phyloP scores from a whole-genome alignment of 306 rosid species.

The Oemleria cerasiformis region DNA sequence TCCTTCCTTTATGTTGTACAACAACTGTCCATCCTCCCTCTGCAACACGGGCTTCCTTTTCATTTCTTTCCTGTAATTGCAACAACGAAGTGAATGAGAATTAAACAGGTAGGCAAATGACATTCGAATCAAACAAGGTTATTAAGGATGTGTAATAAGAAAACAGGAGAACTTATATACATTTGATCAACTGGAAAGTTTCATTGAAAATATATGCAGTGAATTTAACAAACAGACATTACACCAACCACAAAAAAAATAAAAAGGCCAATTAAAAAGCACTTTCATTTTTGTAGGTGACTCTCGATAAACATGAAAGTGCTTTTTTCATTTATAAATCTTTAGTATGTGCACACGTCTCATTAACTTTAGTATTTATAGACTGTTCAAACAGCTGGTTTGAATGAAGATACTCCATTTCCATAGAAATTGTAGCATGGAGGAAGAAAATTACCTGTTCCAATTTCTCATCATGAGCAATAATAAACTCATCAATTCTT shows the following conservation, averaged over 20 bases:
- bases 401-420: neutral
- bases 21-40: slow-evolving; percentile 94
- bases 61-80: slow-evolving; percentile 61
- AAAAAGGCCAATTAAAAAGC: neutral
- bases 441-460: slow-evolving; percentile 51
- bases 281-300: neutral
- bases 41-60: slow-evolving; percentile 62
- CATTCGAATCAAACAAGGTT: neutral
- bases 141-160: neutral
- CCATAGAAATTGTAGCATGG: neutral
- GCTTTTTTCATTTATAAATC: neutral
- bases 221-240: neutral
- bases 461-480: slow-evolving; percentile 56
- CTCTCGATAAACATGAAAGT: neutral
- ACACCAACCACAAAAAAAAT: neutral
- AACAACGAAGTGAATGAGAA: slow-evolving; percentile 15
- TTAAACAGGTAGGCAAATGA: neutral
- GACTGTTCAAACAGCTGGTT: neutral
- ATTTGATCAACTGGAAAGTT: neutral
- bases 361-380: neutral
- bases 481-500: slow-evolving; percentile 65
- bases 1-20: slow-evolving; percentile 82
- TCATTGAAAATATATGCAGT: neutral
- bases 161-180: neutral
- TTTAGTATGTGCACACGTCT: neutral